Evolutionary conservation across 2,329 filamentous ascomycete species (phyloP).

Genomic region (Chaetomium globosum): DNA sequence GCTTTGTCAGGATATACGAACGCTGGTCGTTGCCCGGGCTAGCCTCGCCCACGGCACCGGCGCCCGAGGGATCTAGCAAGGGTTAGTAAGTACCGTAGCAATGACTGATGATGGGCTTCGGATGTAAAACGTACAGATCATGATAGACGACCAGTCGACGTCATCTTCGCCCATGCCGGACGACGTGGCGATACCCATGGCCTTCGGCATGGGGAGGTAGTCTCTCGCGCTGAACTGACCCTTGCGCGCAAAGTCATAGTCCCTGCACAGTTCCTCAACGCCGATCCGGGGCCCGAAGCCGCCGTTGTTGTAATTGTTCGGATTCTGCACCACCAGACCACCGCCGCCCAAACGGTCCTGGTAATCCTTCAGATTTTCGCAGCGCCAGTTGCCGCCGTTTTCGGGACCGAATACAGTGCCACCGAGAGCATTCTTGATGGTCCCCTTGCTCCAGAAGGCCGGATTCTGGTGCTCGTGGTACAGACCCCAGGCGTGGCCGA

Average conservation of each 20-base stretch:
- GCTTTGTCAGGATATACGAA: not conserved
- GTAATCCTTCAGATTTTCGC: slow-evolving; percentile 14
- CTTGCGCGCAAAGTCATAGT: slow-evolving; percentile 9
- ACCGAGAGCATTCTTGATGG: not conserved
- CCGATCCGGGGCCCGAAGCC: not conserved
- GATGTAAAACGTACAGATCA: slow-evolving; percentile 1
- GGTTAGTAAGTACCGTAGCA: not conserved
- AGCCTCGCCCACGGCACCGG: slow-evolving; percentile 1
- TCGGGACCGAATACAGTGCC: slow-evolving; percentile 14
- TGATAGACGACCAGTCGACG: slow-evolving; percentile 19
- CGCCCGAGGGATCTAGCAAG: slow-evolving; percentile 9
- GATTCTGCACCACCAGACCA: slow-evolving; percentile 13
- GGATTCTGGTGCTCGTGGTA: slow-evolving; percentile 20
- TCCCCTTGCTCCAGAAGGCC: slow-evolving; percentile 12
- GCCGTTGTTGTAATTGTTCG: not conserved
- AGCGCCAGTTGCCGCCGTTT: slow-evolving; percentile 13
- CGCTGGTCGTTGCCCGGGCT: slow-evolving; percentile 16
- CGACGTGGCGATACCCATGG: slow-evolving; percentile 11
- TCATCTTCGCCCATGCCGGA: not conserved
- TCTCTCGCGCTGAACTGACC: slow-evolving; percentile 11
- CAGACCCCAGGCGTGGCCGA: slow-evolving; percentile 18
- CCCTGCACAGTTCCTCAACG: slow-evolving; percentile 7
- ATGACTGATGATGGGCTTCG: not conserved
- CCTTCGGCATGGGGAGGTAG: slow-evolving; percentile 14
- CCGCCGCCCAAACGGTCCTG: slow-evolving; percentile 2